Evolutionary conservation across 2,329 filamentous ascomycete species (phyloP).

Genomic region (Aspergillus pseudoterreus): DNA sequence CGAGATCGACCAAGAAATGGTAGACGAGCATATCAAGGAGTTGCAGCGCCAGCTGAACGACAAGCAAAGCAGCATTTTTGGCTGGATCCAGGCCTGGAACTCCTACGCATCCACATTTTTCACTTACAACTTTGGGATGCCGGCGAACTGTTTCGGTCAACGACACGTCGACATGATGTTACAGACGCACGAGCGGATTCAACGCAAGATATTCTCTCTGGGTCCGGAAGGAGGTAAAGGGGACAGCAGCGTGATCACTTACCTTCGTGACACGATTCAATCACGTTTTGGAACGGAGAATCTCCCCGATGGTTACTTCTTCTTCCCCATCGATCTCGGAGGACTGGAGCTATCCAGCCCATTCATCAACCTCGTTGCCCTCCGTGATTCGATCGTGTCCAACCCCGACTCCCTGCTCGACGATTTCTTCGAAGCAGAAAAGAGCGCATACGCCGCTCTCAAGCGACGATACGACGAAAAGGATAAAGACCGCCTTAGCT

Average conservation of each 20-base stretch:
- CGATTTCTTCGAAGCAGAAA: slow-evolving; percentile 5
- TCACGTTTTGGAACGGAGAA: slow-evolving; percentile 2
- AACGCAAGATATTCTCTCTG: slow-evolving; percentile 6
- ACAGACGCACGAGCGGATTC: slow-evolving; percentile 9
- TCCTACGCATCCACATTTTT: slow-evolving; percentile 12
- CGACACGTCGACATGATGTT: slow-evolving; percentile 13
- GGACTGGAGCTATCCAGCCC: slow-evolving; percentile 11
- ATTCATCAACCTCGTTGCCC: slow-evolving; percentile 8
- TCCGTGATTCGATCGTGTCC: slow-evolving; percentile 2
- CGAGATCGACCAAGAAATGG: slow-evolving; percentile 14
- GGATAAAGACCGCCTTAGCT: neutral
- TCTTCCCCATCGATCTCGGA: slow-evolving; percentile 12
- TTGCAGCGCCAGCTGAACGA: slow-evolving; percentile 5
- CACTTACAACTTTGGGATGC: slow-evolving; percentile 11
- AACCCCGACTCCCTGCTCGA: slow-evolving; percentile 5
- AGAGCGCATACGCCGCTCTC: neutral
- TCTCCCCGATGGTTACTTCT: slow-evolving; percentile 11
- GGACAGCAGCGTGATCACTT: slow-evolving; percentile 8
- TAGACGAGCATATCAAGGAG: slow-evolving; percentile 5
- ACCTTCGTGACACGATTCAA: slow-evolving; percentile 7
- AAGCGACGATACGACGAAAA: slow-evolving; percentile 3
- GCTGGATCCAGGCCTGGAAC: slow-evolving; percentile 15
- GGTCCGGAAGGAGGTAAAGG: neutral
- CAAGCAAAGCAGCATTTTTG: slow-evolving; percentile 7
- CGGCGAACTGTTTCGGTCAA: slow-evolving; percentile 12